Evolutionary conservation across 2,329 filamentous ascomycete species (phyloP).

Genomic region (Cryphonectria naterciae): DNA sequence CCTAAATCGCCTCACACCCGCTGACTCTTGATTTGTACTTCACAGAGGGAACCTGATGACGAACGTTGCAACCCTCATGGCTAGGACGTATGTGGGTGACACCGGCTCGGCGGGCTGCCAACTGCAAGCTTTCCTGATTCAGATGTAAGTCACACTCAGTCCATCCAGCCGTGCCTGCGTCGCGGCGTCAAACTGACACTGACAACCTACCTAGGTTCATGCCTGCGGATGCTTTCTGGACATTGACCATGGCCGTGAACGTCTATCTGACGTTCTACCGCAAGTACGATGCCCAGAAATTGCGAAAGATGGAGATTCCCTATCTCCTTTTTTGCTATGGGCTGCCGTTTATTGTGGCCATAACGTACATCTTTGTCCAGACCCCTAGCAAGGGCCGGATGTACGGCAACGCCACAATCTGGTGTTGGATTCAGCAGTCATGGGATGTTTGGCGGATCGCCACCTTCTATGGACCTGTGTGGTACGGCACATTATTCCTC

Average conservation of each 20-base stretch:
- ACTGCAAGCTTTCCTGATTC: slow-evolving; percentile 78
- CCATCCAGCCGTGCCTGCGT: not conserved
- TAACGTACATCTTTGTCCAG: slow-evolving; percentile 69
- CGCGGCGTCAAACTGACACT: slow-evolving; percentile 16
- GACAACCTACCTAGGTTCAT: slow-evolving; percentile 65
- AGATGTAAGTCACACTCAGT: slow-evolving; percentile 67
- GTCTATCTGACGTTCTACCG: slow-evolving; percentile 81
- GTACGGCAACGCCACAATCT: slow-evolving; percentile 76
- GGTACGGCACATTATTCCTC: slow-evolving; percentile 49
- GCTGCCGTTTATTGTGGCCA: slow-evolving; percentile 68
- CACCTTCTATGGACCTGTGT: slow-evolving; percentile 74
- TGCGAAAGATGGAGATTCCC: slow-evolving; percentile 70
- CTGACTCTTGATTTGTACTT: slow-evolving; percentile 5
- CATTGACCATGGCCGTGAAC: slow-evolving; percentile 80
- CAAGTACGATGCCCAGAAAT: slow-evolving; percentile 67
- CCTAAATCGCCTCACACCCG: not conserved
- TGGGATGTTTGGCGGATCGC: slow-evolving; percentile 76
- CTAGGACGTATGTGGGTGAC: slow-evolving; percentile 59
- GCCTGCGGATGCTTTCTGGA: slow-evolving; percentile 77
- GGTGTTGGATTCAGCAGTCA: slow-evolving; percentile 75
- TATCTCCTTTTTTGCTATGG: slow-evolving; percentile 76
- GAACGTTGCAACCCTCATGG: slow-evolving; percentile 77
- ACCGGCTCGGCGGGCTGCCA: slow-evolving; percentile 62
- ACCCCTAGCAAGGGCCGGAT: slow-evolving; percentile 56
- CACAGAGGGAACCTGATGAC: slow-evolving; percentile 71